A percentile compares a stretch with the other conserved stretches of the same genome.
Evolutionary conservation across 768 basidiomycete genomes (phyloP).

Genomic region (Suillus subaureus): DNA sequence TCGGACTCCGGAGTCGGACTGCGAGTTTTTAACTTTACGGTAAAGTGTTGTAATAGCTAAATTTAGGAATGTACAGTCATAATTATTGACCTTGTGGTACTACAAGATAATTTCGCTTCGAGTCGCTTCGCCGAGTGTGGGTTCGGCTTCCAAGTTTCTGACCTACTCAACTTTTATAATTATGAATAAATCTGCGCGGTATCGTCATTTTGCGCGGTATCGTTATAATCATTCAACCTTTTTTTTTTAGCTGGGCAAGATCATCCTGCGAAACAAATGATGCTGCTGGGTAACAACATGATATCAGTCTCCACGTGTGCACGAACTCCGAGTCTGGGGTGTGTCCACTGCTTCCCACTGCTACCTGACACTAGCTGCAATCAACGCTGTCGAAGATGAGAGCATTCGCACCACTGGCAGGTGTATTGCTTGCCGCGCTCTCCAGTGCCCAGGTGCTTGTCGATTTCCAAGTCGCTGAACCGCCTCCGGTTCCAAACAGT

Average conservation of each 20-base stretch:
- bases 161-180: no score
- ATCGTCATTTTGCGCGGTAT: no score
- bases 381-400: constrained; percentile 24
- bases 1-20: no score
- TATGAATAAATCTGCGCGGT: no score
- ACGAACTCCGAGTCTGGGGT: no score
- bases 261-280: neutral
- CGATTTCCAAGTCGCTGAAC: constrained; percentile 75
- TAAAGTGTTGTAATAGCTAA: no score
- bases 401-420: constrained; percentile 17
- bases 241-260: neutral
- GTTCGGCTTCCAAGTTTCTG: no score
- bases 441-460: constrained; percentile 38
- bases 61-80: no score
- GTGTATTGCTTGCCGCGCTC: constrained; percentile 12
- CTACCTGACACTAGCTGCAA: neutral
- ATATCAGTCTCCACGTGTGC: neutral
- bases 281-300: neutral
- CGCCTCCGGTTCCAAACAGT: constrained; percentile 64
- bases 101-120: no score
- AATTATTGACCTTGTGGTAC: no score
- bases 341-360: neutral
- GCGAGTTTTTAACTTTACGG: no score
- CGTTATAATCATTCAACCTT: neutral
- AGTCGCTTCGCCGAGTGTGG: no score